Evolutionary conservation across 2,329 filamentous ascomycete species (phyloP), one percentile per base, ranked within the genome.

Genomic region (Metarhizium humberi): DNA sequence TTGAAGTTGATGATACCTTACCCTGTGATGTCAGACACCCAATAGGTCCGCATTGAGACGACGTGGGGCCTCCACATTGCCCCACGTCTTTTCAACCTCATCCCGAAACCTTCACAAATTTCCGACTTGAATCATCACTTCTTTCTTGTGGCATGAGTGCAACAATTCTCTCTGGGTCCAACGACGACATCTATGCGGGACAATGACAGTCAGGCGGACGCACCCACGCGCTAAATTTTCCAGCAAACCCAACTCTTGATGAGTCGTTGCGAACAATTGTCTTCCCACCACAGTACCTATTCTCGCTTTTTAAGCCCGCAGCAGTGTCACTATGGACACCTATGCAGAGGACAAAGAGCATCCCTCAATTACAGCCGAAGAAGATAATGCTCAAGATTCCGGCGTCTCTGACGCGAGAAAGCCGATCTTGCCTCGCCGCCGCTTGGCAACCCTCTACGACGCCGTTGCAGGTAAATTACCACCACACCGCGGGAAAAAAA

Each of bases 361-460:
- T 20, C 51, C 55, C 2, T 51, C 47, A 38, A 42, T 52, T 11
- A 53, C 55, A 42, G 53, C 54, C 1, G 53, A 59, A 47, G 51
- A 53, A 16, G 47, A 56, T 10, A 46, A 54, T 10, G n/a, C 30
- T 6, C 53, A 51, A 10, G 51, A 56, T 16, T 51, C 46, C 18
- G 57, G 57, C 3, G 46, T 47, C 34, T 55, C 53, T 47, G 55
- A 57, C 45, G 50, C 53, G 18, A 54, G 62, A 48, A 52, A 53
- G n/a, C 43, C 46, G 50, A 14, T 40, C 18, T 6, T 14, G 16
- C 42, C 47, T 11, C 42, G 20, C 20, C 65, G 68, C 47, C 67
- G 68, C 16, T 65, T 69, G 42, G 76, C 79, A 45, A 88, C 78
- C 20, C 70, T 91, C 20, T 91, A 87, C 68, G 87, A 91, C 70